These are phyloP conservation scores for Rhodotorula sp. DNA, from an alignment of 1,284 basidiomycete species.

Conservation along the genomic window DNA sequence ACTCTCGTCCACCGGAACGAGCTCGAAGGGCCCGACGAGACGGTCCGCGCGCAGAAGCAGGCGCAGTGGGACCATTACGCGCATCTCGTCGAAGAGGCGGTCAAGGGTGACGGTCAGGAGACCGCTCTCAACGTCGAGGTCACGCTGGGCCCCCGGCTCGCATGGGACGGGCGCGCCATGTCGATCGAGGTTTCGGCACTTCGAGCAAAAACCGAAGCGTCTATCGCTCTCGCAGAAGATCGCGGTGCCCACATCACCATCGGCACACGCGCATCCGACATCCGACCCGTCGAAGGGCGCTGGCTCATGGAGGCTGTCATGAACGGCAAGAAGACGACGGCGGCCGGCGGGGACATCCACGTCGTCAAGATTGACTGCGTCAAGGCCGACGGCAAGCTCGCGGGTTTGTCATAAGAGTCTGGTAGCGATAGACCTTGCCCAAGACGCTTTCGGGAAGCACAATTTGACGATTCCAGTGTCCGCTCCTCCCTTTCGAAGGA, in stretches of 20 bases:
- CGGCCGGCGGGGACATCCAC: conserved; percentile 35
- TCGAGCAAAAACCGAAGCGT: neutral
- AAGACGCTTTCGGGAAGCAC: too few relatives aligned
- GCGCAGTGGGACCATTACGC: conserved; percentile 31
- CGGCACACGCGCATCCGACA: conserved; percentile 62
- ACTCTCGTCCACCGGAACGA: conserved; percentile 76
- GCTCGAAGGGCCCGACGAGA: conserved; percentile 50
- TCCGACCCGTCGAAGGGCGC: conserved; percentile 71
- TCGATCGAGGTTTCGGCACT: conserved; percentile 54
- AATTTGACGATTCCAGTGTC: too few relatives aligned
- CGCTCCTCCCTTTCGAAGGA: too few relatives aligned
- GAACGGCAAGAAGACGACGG: conserved; percentile 47
- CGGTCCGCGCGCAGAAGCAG: conserved; percentile 48
- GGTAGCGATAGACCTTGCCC: too few relatives aligned
- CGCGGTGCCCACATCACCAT: conserved; percentile 73
- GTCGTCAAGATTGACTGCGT: conserved; percentile 24
- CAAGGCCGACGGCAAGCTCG: conserved; percentile 30
- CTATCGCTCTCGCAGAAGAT: conserved; percentile 34
- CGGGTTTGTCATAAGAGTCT: conserved; percentile 29
- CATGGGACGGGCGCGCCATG: conserved; percentile 81
- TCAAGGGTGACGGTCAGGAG: conserved; percentile 12
- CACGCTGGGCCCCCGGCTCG: conserved; percentile 56
- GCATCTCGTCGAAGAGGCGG: conserved; percentile 7
- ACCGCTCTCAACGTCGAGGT: conserved; percentile 62
- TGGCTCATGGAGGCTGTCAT: conserved; percentile 63